phyloP scores from a whole-genome alignment of 2,329 filamentous ascomycete species.

The Amylocarpus encephaloides region DNA sequence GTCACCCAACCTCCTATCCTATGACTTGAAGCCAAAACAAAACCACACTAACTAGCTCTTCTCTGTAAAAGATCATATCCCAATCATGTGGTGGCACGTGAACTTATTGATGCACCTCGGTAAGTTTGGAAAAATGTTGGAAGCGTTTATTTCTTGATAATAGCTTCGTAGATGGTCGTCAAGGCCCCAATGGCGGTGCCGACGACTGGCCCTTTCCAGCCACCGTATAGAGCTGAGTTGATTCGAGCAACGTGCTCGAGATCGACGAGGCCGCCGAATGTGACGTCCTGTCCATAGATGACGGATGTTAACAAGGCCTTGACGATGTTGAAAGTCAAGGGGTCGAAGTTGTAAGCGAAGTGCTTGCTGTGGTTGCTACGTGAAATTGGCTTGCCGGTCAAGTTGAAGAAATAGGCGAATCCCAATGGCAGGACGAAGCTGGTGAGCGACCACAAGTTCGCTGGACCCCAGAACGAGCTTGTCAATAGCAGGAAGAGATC shows the following conservation, averaged over 20 bases:
- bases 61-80: no score
- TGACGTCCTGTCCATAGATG: slow-evolving; percentile 65
- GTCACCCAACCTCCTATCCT: no score
- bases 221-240: slow-evolving; percentile 61
- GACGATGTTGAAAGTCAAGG: slow-evolving; percentile 80
- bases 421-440: slow-evolving; percentile 63
- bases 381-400: slow-evolving; percentile 50
- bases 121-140: not conserved
- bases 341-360: slow-evolving; percentile 64
- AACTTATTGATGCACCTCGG: not conserved
- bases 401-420: slow-evolving; percentile 84
- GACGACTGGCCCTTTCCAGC: slow-evolving; percentile 62
- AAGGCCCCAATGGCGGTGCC: slow-evolving; percentile 62
- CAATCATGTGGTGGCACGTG: slow-evolving; percentile 2
- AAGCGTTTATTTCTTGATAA: slow-evolving; percentile 55
- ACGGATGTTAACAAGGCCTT: slow-evolving; percentile 79
- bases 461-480: slow-evolving; percentile 75
- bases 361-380: slow-evolving; percentile 35
- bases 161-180: slow-evolving; percentile 70
- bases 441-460: slow-evolving; percentile 69
- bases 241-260: slow-evolving; percentile 55
- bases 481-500: slow-evolving; percentile 77
- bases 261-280: slow-evolving; percentile 56
- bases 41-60: no score
- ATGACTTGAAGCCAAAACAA: no score